Evolutionary conservation across 2,329 filamentous ascomycete genomes (phyloP), one percentile per base, ranked within the genome.

Genomic region (Sclerotinia minor): DNA sequence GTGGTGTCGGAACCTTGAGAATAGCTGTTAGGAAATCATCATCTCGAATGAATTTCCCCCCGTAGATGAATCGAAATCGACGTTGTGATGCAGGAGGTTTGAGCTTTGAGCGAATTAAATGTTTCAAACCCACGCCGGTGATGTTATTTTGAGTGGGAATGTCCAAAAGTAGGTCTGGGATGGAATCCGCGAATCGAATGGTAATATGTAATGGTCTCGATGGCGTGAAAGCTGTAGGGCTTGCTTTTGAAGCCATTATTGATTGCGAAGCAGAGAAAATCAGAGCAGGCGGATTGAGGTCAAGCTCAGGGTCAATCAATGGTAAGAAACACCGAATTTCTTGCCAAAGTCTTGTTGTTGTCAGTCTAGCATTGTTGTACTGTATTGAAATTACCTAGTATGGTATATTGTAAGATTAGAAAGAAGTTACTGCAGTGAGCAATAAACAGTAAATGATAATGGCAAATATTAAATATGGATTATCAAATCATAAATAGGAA

Each of bases 31-130:
- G 83, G 7, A 91, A 84, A 13, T 86, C 84, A 47, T 83, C 80
- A 78, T 97, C 94, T 72, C 89, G 84, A 61, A 98, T 88, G 69
- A 96, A 90, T 76, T 92, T 93, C 70, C 95, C 95, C 63, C 92
- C 87, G 78, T 97, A 89, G 77, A 98, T 97, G 71, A 99, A 87
- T 69, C 94, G 92, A 44, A 98, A 86, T 47, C 92, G 90, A 70
- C 87, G 88, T 53, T 85, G 82, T 19, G 88, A 85, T 71, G 88
- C 83, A 45, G 85, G 80, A 45, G 81, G 76, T 7, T 89, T 83
- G 29, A 97, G 86, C 57, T 90, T 85, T 11, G 83, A 79, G 72
- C 95, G 92, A 76, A 98, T 92, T 64, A 90, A 84, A 74, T 91
- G 89, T 79, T 96, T 97, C 68, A 98, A 85, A 2, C 89, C 87